Base-by-base conservation (phyloP, 2,329 filamentous ascomycete species). In the Sarocladium strictum region DNA sequence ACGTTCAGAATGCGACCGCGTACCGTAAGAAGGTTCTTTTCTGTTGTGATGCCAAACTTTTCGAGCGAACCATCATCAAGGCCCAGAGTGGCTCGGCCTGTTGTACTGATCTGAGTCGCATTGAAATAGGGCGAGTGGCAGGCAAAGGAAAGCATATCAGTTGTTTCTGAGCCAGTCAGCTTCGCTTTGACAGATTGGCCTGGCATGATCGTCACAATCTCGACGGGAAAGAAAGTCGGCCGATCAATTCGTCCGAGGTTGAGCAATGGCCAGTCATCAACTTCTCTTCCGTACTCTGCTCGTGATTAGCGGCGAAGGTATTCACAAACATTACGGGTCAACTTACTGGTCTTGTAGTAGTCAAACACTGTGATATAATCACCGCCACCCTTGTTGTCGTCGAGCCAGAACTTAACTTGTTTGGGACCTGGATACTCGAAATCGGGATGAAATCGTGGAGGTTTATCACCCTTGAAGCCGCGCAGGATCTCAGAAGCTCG, bases 71-170 rank as follows among this genome's bases (percentile, higher is more conserved):
- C 75, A 2, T 70, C 66, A 41, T 82, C 77, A 2, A 90, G 73
- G 2, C 79, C 78, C 21, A 93, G 73, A 4, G 82, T 71, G 17
- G 71, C 58, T 23, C 83, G 76, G 2, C 81, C 86, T 9, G 77
- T 75, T 0, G 66, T 76, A 1, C 78, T 75, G 61, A 94, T 86
- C 0, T 85, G 87, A 1, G 75, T 64, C 0, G 85, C 87, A 59
- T 93, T 95, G 5, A 77, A 71, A 1, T 76, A 76, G 0, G 89
- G 89, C 0, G 71, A 71, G 3, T 86, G 79, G 55, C 86, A 89
- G 1, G 90, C 86, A 64, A 90, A 89, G 0, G 71, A 70, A 45
- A 93, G 83, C 89, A 94, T 92, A 1, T 71, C 63, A 0, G 78
- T 74, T 0, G 86, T 88, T 63, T 93, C 86, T 0, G 74, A 67